Evolutionary conservation across 129 eudicot genomes (phyloP).

Genomic region (Escallonia herrerae): DNA sequence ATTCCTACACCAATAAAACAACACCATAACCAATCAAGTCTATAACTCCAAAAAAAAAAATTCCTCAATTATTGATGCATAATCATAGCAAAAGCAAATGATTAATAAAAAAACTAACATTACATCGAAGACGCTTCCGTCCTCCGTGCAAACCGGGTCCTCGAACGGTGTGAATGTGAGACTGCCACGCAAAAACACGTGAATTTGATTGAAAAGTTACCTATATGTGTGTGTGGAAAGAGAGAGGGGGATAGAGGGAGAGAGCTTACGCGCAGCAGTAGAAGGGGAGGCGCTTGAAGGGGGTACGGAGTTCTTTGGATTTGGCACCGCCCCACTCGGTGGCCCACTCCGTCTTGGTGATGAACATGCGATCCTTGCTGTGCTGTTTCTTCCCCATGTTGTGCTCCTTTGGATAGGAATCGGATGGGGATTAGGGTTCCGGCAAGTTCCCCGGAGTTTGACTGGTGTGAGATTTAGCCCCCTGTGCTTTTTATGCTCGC

Average conservation of each 20-base stretch:
- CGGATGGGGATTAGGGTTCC: slow-evolving; percentile 25
- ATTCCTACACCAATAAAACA: slow-evolving; percentile 39
- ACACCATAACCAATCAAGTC: slow-evolving; percentile 6
- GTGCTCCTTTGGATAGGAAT: not conserved
- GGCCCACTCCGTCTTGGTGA: slow-evolving; percentile 97
- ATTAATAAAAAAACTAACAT: slow-evolving; percentile 32
- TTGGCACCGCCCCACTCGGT: slow-evolving; percentile 99
- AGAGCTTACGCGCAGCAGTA: slow-evolving; percentile 87
- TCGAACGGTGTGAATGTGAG: slow-evolving; percentile 96
- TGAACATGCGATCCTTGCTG: slow-evolving; percentile 93
- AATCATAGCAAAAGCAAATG: not conserved
- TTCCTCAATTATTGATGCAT: not conserved
- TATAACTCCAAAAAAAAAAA: not conserved
- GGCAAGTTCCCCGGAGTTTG: slow-evolving; percentile 1
- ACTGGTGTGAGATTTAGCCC: not conserved
- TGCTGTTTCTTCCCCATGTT: slow-evolving; percentile 98
- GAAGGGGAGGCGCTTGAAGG: slow-evolving; percentile 94
- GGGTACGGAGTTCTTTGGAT: slow-evolving; percentile 75
- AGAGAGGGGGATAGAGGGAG: too few species aligned
- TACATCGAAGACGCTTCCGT: slow-evolving; percentile 86
- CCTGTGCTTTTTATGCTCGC: not conserved
- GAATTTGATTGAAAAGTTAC: slow-evolving; percentile 4
- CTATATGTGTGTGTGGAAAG: not conserved
- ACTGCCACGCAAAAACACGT: slow-evolving; percentile 28
- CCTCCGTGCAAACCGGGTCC: slow-evolving; percentile 76